Evolutionary conservation across 2,329 filamentous ascomycete genomes (phyloP).

Genomic region (Tolypocladium cylindrosporum): DNA sequence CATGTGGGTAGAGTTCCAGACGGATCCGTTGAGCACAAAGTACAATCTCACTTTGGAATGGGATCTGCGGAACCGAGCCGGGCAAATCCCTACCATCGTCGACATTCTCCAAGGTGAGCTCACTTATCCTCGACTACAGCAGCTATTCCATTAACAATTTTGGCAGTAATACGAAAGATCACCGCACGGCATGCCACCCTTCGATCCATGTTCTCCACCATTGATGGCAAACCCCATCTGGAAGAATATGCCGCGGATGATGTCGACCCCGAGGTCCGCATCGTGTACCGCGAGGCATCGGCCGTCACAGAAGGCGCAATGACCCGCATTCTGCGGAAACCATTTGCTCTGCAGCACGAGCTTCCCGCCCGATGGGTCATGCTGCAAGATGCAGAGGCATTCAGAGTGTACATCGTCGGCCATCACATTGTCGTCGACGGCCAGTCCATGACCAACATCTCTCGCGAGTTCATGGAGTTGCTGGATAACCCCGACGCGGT

Average conservation of each 20-base stretch:
- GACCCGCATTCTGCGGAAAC: slow-evolving; percentile 1
- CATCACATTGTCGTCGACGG: slow-evolving; percentile 9
- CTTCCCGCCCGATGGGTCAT: slow-evolving; percentile 5
- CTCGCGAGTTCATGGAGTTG: slow-evolving; percentile 4
- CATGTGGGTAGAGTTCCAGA: slow-evolving; percentile 5
- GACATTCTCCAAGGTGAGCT: background rate
- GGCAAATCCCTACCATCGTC: background rate
- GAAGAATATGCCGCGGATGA: slow-evolving; percentile 1
- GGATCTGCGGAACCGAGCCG: background rate
- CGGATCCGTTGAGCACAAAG: slow-evolving; percentile 3
- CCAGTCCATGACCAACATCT: slow-evolving; percentile 6
- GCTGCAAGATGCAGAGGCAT: slow-evolving; percentile 1
- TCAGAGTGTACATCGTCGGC: slow-evolving; percentile 2
- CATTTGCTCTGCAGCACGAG: slow-evolving; percentile 1
- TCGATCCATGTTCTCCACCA: slow-evolving; percentile 1
- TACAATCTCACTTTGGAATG: slow-evolving; percentile 6
- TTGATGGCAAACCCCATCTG: slow-evolving; percentile 1
- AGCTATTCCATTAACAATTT: background rate
- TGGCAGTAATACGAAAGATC: slow-evolving; percentile 1
- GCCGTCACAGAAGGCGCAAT: background rate
- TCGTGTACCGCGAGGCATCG: slow-evolving; percentile 2
- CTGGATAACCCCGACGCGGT: background rate
- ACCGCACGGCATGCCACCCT: slow-evolving; percentile 2
- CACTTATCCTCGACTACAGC: background rate
- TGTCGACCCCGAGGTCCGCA: slow-evolving; percentile 3